Conservation (phyloP, 371 early-diverging fungal species). For the Mucor indicus region DNA sequence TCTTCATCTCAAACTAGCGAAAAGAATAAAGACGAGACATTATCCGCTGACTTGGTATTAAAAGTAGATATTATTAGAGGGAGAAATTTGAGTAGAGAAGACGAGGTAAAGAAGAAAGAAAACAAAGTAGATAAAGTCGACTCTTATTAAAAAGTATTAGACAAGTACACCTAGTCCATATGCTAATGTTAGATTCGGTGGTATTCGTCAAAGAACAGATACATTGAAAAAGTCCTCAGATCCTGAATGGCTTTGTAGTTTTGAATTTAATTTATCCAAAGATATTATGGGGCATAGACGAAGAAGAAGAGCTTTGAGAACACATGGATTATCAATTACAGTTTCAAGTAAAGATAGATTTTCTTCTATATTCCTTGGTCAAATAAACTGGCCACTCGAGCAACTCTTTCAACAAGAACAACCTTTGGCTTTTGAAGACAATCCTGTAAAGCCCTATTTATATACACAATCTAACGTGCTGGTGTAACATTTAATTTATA, state of each 20-base stretch:
- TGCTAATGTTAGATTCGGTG: slow-evolving; percentile 35
- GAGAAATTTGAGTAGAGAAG: slow-evolving; percentile 21
- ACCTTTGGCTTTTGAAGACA: slow-evolving; percentile 21
- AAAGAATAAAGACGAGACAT: slow-evolving; percentile 2
- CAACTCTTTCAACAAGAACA: slow-evolving; percentile 24
- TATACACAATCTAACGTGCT: no score
- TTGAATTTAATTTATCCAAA: slow-evolving; percentile 38
- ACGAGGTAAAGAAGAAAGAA: slow-evolving; percentile 27
- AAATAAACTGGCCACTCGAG: slow-evolving; percentile 27
- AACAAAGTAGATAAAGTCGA: no score
- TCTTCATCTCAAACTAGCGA: not conserved
- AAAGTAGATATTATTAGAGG: slow-evolving; percentile 30
- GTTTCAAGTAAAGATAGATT: slow-evolving; percentile 43
- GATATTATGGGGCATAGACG: slow-evolving; percentile 19
- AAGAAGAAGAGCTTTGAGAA: slow-evolving; percentile 17
- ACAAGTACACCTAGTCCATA: slow-evolving; percentile 28
- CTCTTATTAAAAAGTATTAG: slow-evolving; percentile 10
- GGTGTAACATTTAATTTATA: no score
- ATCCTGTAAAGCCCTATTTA: slow-evolving; percentile 15
- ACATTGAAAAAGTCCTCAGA: slow-evolving; percentile 26
- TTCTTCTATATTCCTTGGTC: slow-evolving; percentile 36
- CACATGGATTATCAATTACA: slow-evolving; percentile 29
- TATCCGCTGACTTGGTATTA: slow-evolving; percentile 21
- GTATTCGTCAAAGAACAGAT: slow-evolving; percentile 41
- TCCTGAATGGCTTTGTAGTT: slow-evolving; percentile 42